These are phyloP conservation scores for Ophiosphaerella herpotricha DNA, from an alignment of 2,329 filamentous ascomycete species.

Conservation along the genomic window DNA sequence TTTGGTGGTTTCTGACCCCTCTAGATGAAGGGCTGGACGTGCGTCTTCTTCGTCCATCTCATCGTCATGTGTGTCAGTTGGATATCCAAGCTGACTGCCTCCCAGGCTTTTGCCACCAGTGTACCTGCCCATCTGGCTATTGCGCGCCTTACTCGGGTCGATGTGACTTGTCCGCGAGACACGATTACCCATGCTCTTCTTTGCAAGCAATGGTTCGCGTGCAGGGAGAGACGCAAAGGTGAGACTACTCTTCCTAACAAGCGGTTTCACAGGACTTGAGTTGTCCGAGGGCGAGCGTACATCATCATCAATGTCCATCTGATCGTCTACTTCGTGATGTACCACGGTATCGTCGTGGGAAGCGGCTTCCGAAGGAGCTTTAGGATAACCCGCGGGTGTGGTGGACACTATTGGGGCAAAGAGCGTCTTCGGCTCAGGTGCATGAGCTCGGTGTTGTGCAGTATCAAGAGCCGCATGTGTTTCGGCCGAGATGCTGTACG, in stretches of 20 bases:
- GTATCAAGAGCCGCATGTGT: conserved; percentile 39
- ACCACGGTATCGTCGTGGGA: conserved; percentile 35
- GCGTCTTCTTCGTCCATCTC: conserved; percentile 59
- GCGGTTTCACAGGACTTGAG: conserved; percentile 74
- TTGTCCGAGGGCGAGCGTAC: conserved; percentile 67
- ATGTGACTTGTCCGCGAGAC: conserved; percentile 78
- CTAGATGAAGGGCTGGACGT: conserved; percentile 38
- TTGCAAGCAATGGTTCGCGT: conserved; percentile 80
- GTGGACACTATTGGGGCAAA: conserved; percentile 23
- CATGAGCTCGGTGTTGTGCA: conserved; percentile 22
- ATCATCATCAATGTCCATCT: conserved; percentile 57
- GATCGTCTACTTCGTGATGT: conserved; percentile 42
- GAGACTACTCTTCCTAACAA: conserved; percentile 90
- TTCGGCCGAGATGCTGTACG: conserved; percentile 39
- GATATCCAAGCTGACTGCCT: conserved; percentile 41
- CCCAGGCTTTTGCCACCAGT: conserved; percentile 73
- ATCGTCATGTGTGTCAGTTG: conserved; percentile 52
- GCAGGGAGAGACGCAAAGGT: conserved; percentile 93
- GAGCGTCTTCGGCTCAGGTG: conserved; percentile 30
- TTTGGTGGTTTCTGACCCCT: conserved; percentile 59
- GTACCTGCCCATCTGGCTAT: conserved; percentile 73
- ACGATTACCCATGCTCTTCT: conserved; percentile 78
- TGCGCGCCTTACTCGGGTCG: conserved; percentile 65
- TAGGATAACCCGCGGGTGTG: conserved; percentile 26
- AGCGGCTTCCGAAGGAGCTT: conserved; percentile 24